Conservation (phyloP, 129 eudicot genomes). For the Apium graveolens region DNA sequence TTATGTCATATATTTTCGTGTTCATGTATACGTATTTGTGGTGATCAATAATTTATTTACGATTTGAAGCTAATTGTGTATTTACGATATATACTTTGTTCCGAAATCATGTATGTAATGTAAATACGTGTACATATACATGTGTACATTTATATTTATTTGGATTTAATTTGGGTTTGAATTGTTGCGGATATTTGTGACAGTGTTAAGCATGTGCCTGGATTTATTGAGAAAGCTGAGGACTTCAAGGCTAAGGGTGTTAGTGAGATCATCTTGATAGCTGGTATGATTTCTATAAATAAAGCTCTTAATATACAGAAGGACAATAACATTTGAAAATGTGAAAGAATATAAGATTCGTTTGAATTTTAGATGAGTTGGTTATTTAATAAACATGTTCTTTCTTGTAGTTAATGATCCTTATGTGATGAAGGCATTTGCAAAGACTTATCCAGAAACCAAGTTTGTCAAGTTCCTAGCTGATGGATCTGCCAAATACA, state of each 20-base stretch:
- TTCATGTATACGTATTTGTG: no score
- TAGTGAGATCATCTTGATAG: conserved; percentile 57
- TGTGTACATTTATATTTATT: no score
- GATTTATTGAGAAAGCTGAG: conserved; percentile 79
- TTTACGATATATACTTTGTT: not conserved
- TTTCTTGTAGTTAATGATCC: conserved; percentile 60
- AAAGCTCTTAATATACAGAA: not conserved
- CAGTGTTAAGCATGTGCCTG: conserved; percentile 81
- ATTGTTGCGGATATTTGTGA: not conserved
- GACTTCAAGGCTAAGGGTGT: conserved; percentile 84
- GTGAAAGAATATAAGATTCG: no score
- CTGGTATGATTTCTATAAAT: conserved; percentile 53
- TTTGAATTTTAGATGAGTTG: no score
- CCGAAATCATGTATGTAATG: not conserved
- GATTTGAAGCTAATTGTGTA: no score
- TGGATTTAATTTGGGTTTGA: not conserved
- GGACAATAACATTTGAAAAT: not conserved
- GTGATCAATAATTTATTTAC: not conserved
- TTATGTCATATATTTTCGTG: no score
- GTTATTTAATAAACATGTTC: no score
- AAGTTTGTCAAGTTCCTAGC: conserved; percentile 75
- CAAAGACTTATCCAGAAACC: conserved; percentile 71
- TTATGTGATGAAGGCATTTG: conserved; percentile 98
- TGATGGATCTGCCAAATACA: conserved; percentile 76
- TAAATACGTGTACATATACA: no score